Evolutionary conservation across 1,139 yeast species (phyloP).

Genomic region (Candida tropicalis): DNA sequence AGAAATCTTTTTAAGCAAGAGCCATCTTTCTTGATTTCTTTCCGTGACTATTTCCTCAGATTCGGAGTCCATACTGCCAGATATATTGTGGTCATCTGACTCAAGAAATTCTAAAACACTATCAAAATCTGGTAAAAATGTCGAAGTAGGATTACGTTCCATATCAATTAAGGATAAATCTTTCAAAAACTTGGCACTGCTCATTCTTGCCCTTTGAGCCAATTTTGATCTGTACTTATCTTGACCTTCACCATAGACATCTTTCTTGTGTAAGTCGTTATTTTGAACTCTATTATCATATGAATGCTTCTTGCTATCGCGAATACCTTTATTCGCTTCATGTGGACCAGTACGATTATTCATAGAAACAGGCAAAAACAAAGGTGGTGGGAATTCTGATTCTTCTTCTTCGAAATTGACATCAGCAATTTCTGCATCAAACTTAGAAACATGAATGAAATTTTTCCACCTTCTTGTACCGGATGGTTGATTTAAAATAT

Average conservation of each 20-base stretch:
- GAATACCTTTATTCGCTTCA: constrained; percentile 78
- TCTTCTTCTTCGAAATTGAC: constrained; percentile 32
- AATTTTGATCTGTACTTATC: constrained; percentile 58
- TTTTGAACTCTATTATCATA: constrained; percentile 79
- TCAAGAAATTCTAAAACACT: constrained; percentile 58
- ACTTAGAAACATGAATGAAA: constrained; percentile 26
- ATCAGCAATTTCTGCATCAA: constrained; percentile 23
- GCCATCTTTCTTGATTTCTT: constrained; percentile 64
- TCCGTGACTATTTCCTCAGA: constrained; percentile 43
- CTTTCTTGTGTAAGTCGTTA: constrained; percentile 61
- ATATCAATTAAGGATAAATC: constrained; percentile 56
- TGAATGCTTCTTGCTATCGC: constrained; percentile 81
- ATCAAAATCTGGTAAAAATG: constrained; percentile 59
- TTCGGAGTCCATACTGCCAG: constrained; percentile 42
- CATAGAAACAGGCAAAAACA: constrained; percentile 63
- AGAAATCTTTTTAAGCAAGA: constrained; percentile 65
- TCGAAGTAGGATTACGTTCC: constrained; percentile 34
- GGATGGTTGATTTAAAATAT: constrained; percentile 50
- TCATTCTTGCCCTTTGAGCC: constrained; percentile 52
- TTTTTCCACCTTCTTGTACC: constrained; percentile 56
- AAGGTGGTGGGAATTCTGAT: constrained; percentile 33
- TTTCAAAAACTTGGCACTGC: constrained; percentile 55
- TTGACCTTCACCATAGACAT: constrained; percentile 75
- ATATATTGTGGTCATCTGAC: constrained; percentile 42
- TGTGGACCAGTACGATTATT: constrained; percentile 79